Conservation (phyloP, 2,329 filamentous ascomycete genomes). For the Fusarium ambrosium region DNA sequence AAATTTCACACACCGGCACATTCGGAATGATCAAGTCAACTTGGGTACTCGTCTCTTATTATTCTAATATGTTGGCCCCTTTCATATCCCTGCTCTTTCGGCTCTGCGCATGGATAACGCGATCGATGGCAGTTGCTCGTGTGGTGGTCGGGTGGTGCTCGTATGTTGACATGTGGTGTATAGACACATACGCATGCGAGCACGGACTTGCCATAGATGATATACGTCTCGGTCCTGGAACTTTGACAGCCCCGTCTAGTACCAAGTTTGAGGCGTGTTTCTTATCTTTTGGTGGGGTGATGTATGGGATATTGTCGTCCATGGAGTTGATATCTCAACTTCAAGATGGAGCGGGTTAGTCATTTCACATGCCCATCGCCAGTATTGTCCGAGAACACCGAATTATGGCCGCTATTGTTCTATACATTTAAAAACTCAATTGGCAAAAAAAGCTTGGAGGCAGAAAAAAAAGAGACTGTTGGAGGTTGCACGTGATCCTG, state of each 20-base stretch:
- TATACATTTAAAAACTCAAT: neutral
- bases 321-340: neutral
- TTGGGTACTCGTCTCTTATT: neutral
- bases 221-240: slow-evolving; percentile 6
- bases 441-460: neutral
- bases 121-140: slow-evolving; percentile 16
- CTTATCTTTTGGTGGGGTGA: neutral
- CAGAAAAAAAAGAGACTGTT: neutral
- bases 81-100: slow-evolving; percentile 3
- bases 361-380: neutral
- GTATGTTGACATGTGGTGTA: slow-evolving; percentile 32
- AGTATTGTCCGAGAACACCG: neutral
- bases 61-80: neutral
- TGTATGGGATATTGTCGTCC: neutral
- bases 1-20: neutral
- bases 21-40: neutral
- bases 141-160: slow-evolving; percentile 39
- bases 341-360: neutral
- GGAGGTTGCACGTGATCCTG: neutral
- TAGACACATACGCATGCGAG: neutral
- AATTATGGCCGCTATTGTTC: neutral
- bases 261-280: neutral
- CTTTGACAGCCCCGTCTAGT: neutral
- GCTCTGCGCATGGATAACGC: slow-evolving; percentile 20
- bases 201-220: neutral